phyloP scores from a whole-genome alignment of 2,329 filamentous ascomycete genomes.

The Neofusicoccum cordaticola region DNA sequence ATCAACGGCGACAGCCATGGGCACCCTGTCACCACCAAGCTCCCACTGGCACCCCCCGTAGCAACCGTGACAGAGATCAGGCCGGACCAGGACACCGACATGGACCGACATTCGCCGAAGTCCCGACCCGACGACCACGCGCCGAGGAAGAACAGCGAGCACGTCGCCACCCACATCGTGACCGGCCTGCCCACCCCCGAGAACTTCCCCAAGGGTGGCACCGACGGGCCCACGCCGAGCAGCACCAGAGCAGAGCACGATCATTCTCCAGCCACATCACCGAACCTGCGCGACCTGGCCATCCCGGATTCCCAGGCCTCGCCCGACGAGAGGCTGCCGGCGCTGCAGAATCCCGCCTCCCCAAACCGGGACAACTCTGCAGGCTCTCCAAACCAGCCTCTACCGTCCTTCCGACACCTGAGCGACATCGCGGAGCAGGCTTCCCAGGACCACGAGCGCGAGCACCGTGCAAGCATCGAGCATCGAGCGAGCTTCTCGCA shows the following conservation, averaged over 20 bases:
- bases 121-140: neutral
- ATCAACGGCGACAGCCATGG: neutral
- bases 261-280: conserved; percentile 26
- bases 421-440: conserved; percentile 35
- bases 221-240: neutral
- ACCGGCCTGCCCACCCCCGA: conserved; percentile 7
- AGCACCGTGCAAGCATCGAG: conserved; percentile 27
- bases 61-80: neutral
- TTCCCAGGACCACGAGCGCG: conserved; percentile 28
- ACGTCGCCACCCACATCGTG: neutral
- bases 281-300: conserved; percentile 30
- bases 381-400: conserved; percentile 29
- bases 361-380: conserved; percentile 28
- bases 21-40: neutral
- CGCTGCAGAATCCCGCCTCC: conserved; percentile 33
- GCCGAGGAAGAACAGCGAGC: neutral
- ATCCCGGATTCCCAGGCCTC: conserved; percentile 31
- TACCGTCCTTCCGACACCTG: conserved; percentile 34
- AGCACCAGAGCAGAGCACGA: conserved; percentile 17
- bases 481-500: conserved; percentile 24
- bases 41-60: conserved; percentile 5
- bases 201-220: neutral
- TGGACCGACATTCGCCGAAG: conserved; percentile 8
- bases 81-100: conserved; percentile 9
- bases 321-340: conserved; percentile 33